Base-by-base conservation (phyloP, 208 protist genomes). In the Leishmania tarentolae region DNA sequence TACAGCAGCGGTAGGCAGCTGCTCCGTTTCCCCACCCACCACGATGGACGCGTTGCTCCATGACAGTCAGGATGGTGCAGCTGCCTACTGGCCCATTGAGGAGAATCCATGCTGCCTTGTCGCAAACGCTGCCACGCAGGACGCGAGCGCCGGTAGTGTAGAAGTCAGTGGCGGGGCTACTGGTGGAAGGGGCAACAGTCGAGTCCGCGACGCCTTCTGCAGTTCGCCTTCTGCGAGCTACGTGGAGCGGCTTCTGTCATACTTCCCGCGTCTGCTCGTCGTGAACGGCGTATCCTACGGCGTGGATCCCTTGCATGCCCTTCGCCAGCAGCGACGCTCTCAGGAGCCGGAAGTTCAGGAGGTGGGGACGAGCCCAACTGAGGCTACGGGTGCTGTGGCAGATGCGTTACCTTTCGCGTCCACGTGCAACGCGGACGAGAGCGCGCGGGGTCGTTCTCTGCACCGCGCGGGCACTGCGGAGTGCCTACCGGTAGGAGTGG, bases 281-380 rank as follows among this genome's bases (percentile, higher is more conserved):
- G 84, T 95, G 21, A 91, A 95, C 77, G 90, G 92, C 21, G 70
- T 87, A 19, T 75, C 87, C n/a, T 92, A 88, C 70, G 90, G 88
- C 52, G 83, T 87, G 6, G 86, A 95, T 78, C 90, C 88, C 6
- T 81, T 89, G 37, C 82, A 70, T 50, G 77, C 81, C 44, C 56
- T 80, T 57, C 79, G 31, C n/a, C 68, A 79, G 61, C 71, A 84
- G 50, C 71, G 57, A 17, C 79, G 46, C n/a, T 42, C 57, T 21
- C 75, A 63, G 52, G 47, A 76, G 75, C 53, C 24, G 44, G 76
- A 21, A 47, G 53, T 2, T 28, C 13, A 8, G 31, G 75, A 5
- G n/a, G 61, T 40, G 44, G 76, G 71, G n/a, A 8, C 68, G 24
- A 46, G 42, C 68, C 42, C 44, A n/a, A 28, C 6, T 35, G 68